Base-by-base conservation (phyloP, 2,329 filamentous ascomycete species). In the Aspergillus sp. region DNA sequence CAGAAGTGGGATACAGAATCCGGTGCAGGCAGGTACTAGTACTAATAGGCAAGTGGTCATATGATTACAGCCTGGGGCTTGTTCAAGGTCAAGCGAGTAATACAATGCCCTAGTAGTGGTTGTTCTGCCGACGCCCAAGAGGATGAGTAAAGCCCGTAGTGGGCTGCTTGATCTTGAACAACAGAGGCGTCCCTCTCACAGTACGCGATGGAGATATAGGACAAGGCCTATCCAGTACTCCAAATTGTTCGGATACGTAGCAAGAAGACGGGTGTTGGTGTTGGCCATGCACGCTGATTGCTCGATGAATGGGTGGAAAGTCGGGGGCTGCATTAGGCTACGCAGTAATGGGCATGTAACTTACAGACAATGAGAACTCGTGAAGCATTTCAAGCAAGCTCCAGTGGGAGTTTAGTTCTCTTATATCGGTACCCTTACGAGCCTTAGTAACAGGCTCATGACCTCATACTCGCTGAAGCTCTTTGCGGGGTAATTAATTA, bases 401-500 rank as follows among this genome's bases (percentile, higher is more conserved):
- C 35, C 15, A 37, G 14, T 14, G 15, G 0, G 6, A 6, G 35
- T 37, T 7, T 12, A 37, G 12, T 37, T 43, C 9, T 43, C 40
- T 43, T 43, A 12, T 43, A 21, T 43, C n/a, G 7, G 9, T 31
- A 31, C 27, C 21, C 4, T 37, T 31, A 11, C 4, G 9, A 4
- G 35, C 15, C 33, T 48, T 47, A 46, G 41, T 54, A 35, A 52
- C 19, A 43, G 31, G 41, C 31, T 54, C 45, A 54, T 57, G 56
- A 57, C 56, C 50, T 57, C 56, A 57, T 54, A 31, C 35, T 12
- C 14, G 12, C 12, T 21, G 6, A 6, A n/a, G 35, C n/a, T 25
- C 2, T 50, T 46, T 56, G 54, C 43, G 54, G 54, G 54, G 47
- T 52, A 41, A 41, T 21, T 41, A 37, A 51, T 49, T 17, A 49